Conservation (phyloP, 331 rosid species). For the Telfairia occidentalis region DNA sequence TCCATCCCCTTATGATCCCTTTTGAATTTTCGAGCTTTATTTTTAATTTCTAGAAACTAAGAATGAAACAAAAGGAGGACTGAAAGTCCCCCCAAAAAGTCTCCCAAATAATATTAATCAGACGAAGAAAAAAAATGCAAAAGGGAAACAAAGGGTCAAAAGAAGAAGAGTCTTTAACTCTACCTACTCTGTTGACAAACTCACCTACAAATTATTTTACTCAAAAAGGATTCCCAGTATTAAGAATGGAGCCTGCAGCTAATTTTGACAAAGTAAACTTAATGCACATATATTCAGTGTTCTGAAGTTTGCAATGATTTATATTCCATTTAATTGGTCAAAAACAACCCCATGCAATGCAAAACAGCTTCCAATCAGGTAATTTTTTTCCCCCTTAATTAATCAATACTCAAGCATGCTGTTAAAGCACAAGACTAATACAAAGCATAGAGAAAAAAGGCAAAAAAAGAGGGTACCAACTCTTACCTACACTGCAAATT, state of each 20-base stretch:
- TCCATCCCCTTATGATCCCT: background rate
- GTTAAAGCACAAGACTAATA: background rate
- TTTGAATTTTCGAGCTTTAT: background rate
- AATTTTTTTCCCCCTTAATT: background rate
- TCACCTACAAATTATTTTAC: background rate
- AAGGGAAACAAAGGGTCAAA: conserved; percentile 4
- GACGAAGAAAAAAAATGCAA: background rate
- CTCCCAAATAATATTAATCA: background rate
- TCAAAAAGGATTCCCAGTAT: background rate
- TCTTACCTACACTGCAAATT: conserved; percentile 6
- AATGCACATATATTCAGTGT: background rate
- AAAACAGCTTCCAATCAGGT: no score
- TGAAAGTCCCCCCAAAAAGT: background rate
- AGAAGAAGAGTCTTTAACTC: background rate
- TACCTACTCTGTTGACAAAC: conserved; percentile 8
- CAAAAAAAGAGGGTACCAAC: conserved; percentile 8
- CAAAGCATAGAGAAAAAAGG: background rate
- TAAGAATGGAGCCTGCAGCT: background rate
- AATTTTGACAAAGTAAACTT: background rate
- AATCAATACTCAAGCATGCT: background rate
- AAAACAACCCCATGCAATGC: background rate
- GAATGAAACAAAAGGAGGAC: background rate
- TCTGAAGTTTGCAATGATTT: background rate
- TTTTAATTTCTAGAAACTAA: conserved; percentile 1
- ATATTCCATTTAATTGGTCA: background rate